Base-by-base conservation (phyloP, 2,329 filamentous ascomycete species). In the Aaosphaeria pasadenensis region DNA sequence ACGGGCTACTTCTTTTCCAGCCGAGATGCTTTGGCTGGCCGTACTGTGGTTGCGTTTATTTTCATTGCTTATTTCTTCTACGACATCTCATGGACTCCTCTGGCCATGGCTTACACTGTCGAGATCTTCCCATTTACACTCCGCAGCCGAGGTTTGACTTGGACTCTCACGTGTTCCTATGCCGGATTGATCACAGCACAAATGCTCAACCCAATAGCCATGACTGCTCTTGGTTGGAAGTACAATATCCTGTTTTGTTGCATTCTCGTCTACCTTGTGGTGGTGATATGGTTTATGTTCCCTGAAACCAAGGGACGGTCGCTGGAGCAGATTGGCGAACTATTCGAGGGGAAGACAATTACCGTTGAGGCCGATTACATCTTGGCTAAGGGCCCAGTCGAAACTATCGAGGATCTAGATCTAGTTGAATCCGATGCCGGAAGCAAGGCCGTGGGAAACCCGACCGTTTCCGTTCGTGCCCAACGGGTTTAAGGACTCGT, bases 121-220 rank as follows among this genome's bases (percentile, higher is more conserved):
- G 67, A 70, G 50, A 66, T 70, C 43, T 52, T 67, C 45, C 63
- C 67, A 2, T 69, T 59, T 50, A 48, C 48, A 7, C 52, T 66
- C 4, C 55, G 65, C 7, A 11, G 24, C 41, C 9, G 29, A 17
- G 41, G 41, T 32, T 7, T 43, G 6, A 11, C 24, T 2, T 30
- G 11, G 28, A 43, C 9, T 11, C 17, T 30, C 11, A 30, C 31
- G 24, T 7, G 11, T 7, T 30, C 29, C 11, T 30, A 30, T 4
- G 17, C 11, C 11, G 17, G 6, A 7, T 29, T 43, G 9, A 17
- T 43, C 29, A 11, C 31, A 7, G 24, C 7, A 9, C 9, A 30
- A 30, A 6, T 30, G 6, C 6, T 30, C 29, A 43, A 30, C 24
- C 41, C 41, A 9, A 43, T 43, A 11, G 41, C 41, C 9, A 30